Percentiles rank a stretch among this genome's conserved stretches.
Evolutionary conservation across 1,139 yeast genomes (phyloP).

Genomic region (Saccharomycopsis crataegensis): DNA sequence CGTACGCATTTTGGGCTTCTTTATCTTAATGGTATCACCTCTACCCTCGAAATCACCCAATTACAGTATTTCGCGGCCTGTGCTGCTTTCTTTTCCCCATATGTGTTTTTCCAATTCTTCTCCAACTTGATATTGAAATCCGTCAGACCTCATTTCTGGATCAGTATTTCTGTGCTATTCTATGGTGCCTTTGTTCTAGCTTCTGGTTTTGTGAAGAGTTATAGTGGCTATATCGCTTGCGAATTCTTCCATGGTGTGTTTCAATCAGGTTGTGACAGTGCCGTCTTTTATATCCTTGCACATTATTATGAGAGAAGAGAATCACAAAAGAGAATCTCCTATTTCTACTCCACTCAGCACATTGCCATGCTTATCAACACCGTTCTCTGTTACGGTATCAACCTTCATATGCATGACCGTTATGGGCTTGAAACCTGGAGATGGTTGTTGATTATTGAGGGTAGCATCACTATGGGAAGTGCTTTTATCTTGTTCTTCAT

Average conservation of each 20-base stretch:
- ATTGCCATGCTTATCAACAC: constrained; percentile 41
- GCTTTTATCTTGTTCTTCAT: constrained; percentile 40
- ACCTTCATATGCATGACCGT: constrained; percentile 8
- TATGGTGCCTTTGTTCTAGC: constrained; percentile 55
- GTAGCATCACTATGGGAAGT: constrained; percentile 36
- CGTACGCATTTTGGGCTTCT: neutral
- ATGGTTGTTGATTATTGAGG: constrained; percentile 70
- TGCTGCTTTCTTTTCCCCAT: constrained; percentile 67
- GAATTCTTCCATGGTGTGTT: constrained; percentile 57
- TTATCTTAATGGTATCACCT: constrained; percentile 55
- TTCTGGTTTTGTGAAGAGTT: constrained; percentile 54
- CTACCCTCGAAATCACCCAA: constrained; percentile 44
- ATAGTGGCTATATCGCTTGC: constrained; percentile 52
- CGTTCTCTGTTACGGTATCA: constrained; percentile 30
- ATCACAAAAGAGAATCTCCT: constrained; percentile 60
- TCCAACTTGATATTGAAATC: constrained; percentile 56
- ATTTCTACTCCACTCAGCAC: constrained; percentile 62
- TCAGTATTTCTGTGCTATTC: constrained; percentile 23
- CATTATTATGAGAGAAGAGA: constrained; percentile 37
- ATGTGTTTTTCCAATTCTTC: constrained; percentile 56
- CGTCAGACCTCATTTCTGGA: constrained; percentile 49
- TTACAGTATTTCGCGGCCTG: constrained; percentile 52
- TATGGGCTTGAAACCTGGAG: constrained; percentile 51
- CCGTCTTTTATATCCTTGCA: constrained; percentile 60
- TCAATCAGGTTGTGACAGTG: constrained; percentile 68